Evolutionary conservation across 73 alveolate species (phyloP).

Genomic region (Stentor coeruleus): DNA sequence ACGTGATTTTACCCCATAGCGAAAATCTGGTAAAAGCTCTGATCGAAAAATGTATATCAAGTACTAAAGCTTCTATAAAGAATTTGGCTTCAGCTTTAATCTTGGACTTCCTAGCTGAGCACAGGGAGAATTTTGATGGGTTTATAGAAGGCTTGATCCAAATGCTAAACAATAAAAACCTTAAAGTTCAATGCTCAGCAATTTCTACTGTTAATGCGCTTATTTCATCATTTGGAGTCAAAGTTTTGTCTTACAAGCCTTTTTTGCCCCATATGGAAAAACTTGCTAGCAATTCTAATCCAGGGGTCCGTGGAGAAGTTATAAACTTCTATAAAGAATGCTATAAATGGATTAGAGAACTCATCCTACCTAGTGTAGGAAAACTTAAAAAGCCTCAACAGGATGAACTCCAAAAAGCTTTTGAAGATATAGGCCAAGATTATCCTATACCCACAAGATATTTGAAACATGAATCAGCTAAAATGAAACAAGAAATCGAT

Average conservation of each 20-base stretch:
- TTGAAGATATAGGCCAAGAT: constrained; percentile 34
- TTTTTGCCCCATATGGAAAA: constrained; percentile 49
- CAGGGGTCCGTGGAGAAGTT: constrained; percentile 57
- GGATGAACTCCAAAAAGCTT: constrained; percentile 49
- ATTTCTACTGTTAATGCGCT: constrained; percentile 32
- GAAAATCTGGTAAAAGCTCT: constrained; percentile 29
- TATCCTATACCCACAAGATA: constrained; percentile 42
- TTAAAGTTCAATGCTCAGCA: constrained; percentile 58
- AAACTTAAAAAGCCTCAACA: constrained; percentile 57
- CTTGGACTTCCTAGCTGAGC: constrained; percentile 48
- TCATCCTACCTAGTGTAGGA: constrained; percentile 42
- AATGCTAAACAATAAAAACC: constrained; percentile 47
- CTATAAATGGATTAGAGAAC: constrained; percentile 68
- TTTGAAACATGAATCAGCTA: constrained; percentile 33
- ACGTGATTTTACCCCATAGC: not conserved
- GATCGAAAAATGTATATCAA: constrained; percentile 66
- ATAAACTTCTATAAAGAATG: constrained; percentile 70
- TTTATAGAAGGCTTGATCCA: constrained; percentile 46
- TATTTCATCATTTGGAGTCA: constrained; percentile 54
- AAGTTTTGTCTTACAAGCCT: constrained; percentile 55
- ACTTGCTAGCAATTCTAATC: constrained; percentile 44
- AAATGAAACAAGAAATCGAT: constrained; percentile 31
- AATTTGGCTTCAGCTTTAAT: constrained; percentile 43
- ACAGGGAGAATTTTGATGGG: constrained; percentile 51
- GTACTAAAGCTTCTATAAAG: constrained; percentile 55